A percentile compares a stretch with the other conserved stretches of the same genome.
phyloP scores from a whole-genome alignment of 148 eudicot genomes.

The Rhododendron simsii region DNA sequence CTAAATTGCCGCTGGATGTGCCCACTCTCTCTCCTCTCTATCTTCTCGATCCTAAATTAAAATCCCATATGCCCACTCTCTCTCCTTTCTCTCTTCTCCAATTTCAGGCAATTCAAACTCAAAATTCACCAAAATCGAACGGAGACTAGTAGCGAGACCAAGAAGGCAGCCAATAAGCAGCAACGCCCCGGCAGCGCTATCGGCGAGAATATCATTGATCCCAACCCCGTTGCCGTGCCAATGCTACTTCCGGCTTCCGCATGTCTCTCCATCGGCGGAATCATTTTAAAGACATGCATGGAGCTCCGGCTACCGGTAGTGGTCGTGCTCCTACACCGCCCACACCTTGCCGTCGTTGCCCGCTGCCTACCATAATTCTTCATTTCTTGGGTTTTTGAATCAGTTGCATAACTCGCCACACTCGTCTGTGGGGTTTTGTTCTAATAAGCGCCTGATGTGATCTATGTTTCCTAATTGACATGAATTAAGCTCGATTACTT shows the following conservation, averaged over 20 bases:
- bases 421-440: background rate
- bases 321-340: too few species aligned
- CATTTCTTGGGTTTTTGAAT: slow-evolving; percentile 23
- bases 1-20: too few species aligned
- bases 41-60: too few species aligned
- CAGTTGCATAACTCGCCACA: background rate
- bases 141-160: slow-evolving; percentile 84
- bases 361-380: slow-evolving; percentile 13
- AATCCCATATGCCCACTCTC: too few species aligned
- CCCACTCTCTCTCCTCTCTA: too few species aligned
- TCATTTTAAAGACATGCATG: background rate
- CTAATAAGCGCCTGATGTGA: slow-evolving; percentile 20
- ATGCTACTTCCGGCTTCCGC: too few species aligned
- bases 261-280: too few species aligned
- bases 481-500: background rate
- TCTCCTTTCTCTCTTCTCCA: background rate
- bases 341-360: slow-evolving; percentile 6
- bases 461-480: background rate
- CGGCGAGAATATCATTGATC: slow-evolving; percentile 44
- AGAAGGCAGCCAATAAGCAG: slow-evolving; percentile 87
- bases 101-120: background rate
- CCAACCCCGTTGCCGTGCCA: slow-evolving; percentile 22
- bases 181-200: slow-evolving; percentile 72
- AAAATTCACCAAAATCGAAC: background rate
- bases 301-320: slow-evolving; percentile 23